Evolutionary conservation across 768 basidiomycete species (phyloP).

Genomic region (Suillus spraguei): DNA sequence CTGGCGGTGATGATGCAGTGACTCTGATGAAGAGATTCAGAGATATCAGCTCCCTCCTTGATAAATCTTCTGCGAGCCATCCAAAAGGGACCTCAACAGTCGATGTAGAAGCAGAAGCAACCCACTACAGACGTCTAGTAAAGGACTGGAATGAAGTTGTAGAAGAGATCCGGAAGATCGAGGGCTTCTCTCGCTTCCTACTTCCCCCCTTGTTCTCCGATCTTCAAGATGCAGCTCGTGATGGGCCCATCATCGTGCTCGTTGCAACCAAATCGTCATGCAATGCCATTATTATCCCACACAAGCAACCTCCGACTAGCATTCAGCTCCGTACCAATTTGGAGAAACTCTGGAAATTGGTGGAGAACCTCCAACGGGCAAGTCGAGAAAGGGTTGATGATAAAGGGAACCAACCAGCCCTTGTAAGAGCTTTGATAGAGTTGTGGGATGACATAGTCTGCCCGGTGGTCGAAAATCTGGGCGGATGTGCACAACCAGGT

Average conservation of each 20-base stretch:
- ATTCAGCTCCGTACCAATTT: not conserved
- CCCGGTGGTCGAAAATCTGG: not conserved
- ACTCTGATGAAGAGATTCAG: not conserved
- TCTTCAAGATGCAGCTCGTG: slow-evolving; percentile 12
- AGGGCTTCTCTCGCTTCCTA: slow-evolving; percentile 20
- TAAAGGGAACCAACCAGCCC: not conserved
- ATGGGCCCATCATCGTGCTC: slow-evolving; percentile 10
- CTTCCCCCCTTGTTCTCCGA: slow-evolving; percentile 13
- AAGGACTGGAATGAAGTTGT: slow-evolving; percentile 18
- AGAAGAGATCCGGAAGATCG: slow-evolving; percentile 15
- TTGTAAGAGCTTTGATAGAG: not conserved
- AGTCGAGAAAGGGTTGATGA: no score
- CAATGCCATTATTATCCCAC: slow-evolving; percentile 17
- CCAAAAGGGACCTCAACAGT: not conserved
- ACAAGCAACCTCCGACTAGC: not conserved
- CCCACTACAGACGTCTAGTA: not conserved
- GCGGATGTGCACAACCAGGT: not conserved
- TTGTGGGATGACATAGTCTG: not conserved
- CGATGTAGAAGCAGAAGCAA: not conserved
- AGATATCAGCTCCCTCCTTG: not conserved
- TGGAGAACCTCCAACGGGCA: no score
- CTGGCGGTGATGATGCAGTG: not conserved
- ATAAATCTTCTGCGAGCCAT: not conserved
- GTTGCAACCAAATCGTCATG: slow-evolving; percentile 14
- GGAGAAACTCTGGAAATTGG: not conserved